phyloP scores from a whole-genome alignment of 345 rosid genomes.

The Kernera saxatilis region DNA sequence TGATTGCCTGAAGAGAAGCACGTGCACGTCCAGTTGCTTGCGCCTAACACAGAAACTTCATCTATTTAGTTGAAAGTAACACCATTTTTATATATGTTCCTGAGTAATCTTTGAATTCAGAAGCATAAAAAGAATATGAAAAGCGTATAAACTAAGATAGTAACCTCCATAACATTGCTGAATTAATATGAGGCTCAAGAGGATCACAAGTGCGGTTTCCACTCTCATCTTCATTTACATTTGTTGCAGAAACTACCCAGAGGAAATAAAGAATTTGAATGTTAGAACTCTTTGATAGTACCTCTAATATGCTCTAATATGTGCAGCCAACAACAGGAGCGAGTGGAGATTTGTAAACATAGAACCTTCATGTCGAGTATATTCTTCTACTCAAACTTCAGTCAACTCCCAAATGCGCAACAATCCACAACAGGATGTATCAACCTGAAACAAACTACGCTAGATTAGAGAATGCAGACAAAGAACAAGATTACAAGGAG shows the following conservation, averaged over 20 bases:
- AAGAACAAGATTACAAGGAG: neutral
- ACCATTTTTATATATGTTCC: neutral
- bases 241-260: slow-evolving; percentile 3
- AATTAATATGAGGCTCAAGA: slow-evolving; percentile 44
- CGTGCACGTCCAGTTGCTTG: slow-evolving; percentile 61
- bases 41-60: slow-evolving; percentile 41
- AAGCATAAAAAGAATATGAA: neutral
- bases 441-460: slow-evolving; percentile 13
- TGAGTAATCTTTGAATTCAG: neutral
- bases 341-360: neutral
- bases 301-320: neutral
- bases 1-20: slow-evolving; percentile 50
- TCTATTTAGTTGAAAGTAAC: slow-evolving; percentile 19
- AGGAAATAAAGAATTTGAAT: neutral
- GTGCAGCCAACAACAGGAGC: neutral
- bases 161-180: slow-evolving; percentile 66
- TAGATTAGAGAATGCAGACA: neutral
- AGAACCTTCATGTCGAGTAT: slow-evolving; percentile 13
- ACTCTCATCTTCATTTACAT: slow-evolving; percentile 53
- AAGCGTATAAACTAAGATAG: slow-evolving; percentile 25
- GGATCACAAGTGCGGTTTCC: slow-evolving; percentile 37
- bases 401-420: neutral
- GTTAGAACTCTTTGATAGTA: neutral
- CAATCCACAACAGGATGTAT: neutral
- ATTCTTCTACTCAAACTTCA: neutral